phyloP scores from a whole-genome alignment of 345 rosid genomes.

The Sonneratia caseolaris region DNA sequence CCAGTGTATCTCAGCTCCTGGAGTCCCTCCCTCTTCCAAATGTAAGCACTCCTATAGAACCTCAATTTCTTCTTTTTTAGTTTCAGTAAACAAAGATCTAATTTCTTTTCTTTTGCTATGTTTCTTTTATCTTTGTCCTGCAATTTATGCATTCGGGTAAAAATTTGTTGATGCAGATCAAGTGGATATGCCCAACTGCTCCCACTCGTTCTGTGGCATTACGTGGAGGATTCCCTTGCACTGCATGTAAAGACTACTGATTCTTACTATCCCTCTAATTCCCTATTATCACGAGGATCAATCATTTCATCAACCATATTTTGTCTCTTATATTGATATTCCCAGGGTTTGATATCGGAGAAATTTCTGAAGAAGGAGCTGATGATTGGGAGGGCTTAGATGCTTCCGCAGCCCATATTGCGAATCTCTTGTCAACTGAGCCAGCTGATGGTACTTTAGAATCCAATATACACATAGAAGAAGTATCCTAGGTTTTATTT shows the following conservation, averaged over 20 bases:
- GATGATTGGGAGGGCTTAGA: slow-evolving; percentile 20
- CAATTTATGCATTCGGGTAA: neutral
- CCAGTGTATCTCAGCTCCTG: slow-evolving; percentile 17
- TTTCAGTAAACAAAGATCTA: neutral
- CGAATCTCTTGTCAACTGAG: slow-evolving; percentile 17
- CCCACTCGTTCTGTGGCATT: slow-evolving; percentile 21
- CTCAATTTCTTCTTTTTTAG: neutral
- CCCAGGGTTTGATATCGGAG: slow-evolving; percentile 18
- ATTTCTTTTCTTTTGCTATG: neutral
- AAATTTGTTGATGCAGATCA: slow-evolving; percentile 13
- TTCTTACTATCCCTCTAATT: neutral
- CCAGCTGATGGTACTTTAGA: slow-evolving; percentile 20
- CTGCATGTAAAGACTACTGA: slow-evolving; percentile 13
- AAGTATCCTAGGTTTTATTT: neutral
- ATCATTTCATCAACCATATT: neutral
- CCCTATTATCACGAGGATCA: neutral
- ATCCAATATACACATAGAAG: neutral
- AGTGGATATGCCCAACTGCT: slow-evolving; percentile 25
- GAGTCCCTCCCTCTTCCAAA: slow-evolving; percentile 20
- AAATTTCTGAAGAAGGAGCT: slow-evolving; percentile 16
- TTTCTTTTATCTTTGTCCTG: neutral
- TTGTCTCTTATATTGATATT: slow-evolving; percentile 1
- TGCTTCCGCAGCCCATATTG: slow-evolving; percentile 23
- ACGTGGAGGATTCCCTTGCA: slow-evolving; percentile 17
- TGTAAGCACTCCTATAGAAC: slow-evolving; percentile 4